Evolutionary conservation across 2,329 filamentous ascomycete genomes (phyloP), one percentile per base, ranked within the genome.

Genomic region (Pseudogymnoascus sp.): DNA sequence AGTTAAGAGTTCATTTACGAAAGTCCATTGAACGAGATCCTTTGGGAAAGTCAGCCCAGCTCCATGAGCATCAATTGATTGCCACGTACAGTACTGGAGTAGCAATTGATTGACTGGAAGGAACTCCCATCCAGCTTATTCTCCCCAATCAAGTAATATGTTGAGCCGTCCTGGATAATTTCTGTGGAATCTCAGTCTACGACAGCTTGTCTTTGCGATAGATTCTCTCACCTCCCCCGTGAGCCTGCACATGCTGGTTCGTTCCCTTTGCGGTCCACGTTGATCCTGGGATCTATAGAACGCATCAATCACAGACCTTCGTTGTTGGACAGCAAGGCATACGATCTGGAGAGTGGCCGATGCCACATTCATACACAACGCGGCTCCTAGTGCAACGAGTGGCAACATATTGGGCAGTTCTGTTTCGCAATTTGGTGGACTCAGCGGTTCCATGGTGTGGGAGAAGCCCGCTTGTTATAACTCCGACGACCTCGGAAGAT

Each of bases 21-120:
- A 85, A 0, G 76, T 82, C 87, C 87, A 89, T 67, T 86, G 79
- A 0, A 87, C 81, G 0, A 89, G 78, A 71, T 89, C 78, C 61
- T 65, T 56, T 33, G 9, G n/a, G 6, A 2, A 31, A 19, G 26
- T 56, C 10, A 56, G 46, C n/a, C 7, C 10, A 10, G 4, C 1
- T 19, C n/a, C 46, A 19, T 19, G 4, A 19, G 50, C 6, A 11
- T 10, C 21, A 37, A 31, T 29, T 59, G 17, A 53, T 40, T 17
- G 17, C 9, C 40, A 40, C 19, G 15, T 63, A 67, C 75, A 11
- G 77, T 77, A 13, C 83, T 87, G 0, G 82, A 83, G 72, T 89
- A 89, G 74, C 87, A 89, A 71, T 88, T 88, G 67, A 89, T 77
- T 61, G 85, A 85, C 64, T 84, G 81, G 72, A 89, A 89, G 0